Percentiles rank a stretch among this genome's conserved stretches.
phyloP scores from a whole-genome alignment of 2,329 filamentous ascomycete genomes.

The Piedraia hortae region DNA sequence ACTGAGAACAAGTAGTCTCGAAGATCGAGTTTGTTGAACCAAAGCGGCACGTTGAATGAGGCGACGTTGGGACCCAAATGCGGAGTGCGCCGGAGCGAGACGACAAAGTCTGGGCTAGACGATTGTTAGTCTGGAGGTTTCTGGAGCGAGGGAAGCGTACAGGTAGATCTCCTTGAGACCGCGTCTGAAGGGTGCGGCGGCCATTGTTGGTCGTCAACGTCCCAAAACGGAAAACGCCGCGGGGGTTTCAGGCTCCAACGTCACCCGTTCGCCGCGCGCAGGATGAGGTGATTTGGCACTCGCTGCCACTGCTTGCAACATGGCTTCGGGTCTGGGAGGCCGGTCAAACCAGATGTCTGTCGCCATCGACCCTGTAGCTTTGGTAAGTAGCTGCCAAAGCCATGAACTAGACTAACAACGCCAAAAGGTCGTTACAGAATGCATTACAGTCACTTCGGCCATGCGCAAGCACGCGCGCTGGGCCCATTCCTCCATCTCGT shows the following conservation, averaged over 20 bases:
- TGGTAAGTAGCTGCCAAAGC: conserved; percentile 25
- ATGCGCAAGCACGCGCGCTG: conserved; percentile 96
- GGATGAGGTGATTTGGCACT: conserved; percentile 1
- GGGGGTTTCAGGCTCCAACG: neutral
- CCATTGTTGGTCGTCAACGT: no score
- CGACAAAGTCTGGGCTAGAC: conserved; percentile 47
- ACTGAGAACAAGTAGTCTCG: conserved; percentile 79
- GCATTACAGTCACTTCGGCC: conserved; percentile 89
- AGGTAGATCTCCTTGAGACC: conserved; percentile 14
- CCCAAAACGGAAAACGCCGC: no score
- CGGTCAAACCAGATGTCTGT: conserved; percentile 6
- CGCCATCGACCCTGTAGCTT: conserved; percentile 15
- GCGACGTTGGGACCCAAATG: conserved; percentile 54
- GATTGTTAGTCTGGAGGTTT: conserved; percentile 1
- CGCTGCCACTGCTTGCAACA: no score
- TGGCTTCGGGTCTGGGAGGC: no score
- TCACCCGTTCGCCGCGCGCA: neutral
- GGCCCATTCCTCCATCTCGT: conserved; percentile 84
- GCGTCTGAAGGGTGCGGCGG: conserved; percentile 9
- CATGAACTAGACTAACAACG: neutral
- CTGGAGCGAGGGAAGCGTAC: conserved; percentile 5
- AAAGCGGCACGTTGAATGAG: conserved; percentile 69
- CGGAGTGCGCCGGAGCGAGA: conserved; percentile 50
- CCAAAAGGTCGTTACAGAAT: conserved; percentile 48
- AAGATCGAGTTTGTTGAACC: conserved; percentile 86